Base-by-base conservation (phyloP, 83 land plant species). In the Picea abies region DNA sequence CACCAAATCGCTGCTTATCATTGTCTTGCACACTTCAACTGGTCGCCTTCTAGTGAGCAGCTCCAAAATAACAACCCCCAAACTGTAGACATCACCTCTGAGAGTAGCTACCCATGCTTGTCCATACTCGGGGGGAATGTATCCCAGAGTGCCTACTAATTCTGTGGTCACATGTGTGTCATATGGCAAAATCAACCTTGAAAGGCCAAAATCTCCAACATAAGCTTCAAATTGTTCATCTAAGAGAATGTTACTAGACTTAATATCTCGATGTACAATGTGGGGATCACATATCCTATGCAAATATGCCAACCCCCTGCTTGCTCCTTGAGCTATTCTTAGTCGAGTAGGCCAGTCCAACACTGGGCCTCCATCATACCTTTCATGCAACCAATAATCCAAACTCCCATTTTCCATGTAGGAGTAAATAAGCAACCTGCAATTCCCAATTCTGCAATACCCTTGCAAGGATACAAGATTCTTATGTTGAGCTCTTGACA, bases 371-470 rank as follows among this genome's bases (percentile, higher is more conserved):
- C 90, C 90, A 68, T 93, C 93, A 20, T 81, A 58, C 26, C 83
- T 89, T 83, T 93, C 93, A 80, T 93, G 95, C 23, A 93, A 82
- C 95, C 95, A 93, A 79, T 89, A 89, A 68, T 91, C 95, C 81
- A 93, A 83, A 86, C 95, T 93, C 20, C 95, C 93, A 80, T 93
- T 93, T 81, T 93, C 93, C 95, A 93, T 91, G 87, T 87, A 93
- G 1, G 93, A 89, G 85, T 93, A 93, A 29, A 93, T 88, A 61
- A 93, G 81, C 67, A 93, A 78, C 47, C 95, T 83, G 56, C 89
- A 90, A 37, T 78, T 85, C 7, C 89, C 88, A 76, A 85, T 80
- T 23, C 69, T 84, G 75, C 90, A 93, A 64, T 91, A 91, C 2
- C 95, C 95, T 84, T 89, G 91, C 61, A 93, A 89, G 49, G 90